These are phyloP conservation scores for Dentipellis fragilis DNA, from an alignment of 768 basidiomycete genomes.

Conservation along the genomic window DNA sequence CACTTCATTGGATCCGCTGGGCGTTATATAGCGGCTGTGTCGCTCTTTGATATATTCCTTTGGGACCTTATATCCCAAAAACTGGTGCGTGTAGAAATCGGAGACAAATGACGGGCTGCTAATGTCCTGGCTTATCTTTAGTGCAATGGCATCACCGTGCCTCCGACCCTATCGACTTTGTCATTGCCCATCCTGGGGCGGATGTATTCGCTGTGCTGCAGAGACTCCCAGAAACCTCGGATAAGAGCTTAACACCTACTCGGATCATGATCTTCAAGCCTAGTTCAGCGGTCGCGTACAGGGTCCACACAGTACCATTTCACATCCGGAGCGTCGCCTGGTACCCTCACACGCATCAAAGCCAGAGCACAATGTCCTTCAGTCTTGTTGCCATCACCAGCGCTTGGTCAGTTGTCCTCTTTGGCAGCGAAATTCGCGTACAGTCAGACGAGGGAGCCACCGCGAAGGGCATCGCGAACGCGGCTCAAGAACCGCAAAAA, in stretches of 20 bases:
- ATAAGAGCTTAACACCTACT: slow-evolving; percentile 24
- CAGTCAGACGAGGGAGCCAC: slow-evolving; percentile 33
- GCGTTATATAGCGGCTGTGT: slow-evolving; percentile 55
- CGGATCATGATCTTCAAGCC: slow-evolving; percentile 39
- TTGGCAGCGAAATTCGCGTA: slow-evolving; percentile 48
- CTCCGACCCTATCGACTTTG: slow-evolving; percentile 25
- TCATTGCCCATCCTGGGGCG: slow-evolving; percentile 47
- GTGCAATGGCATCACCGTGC: slow-evolving; percentile 50
- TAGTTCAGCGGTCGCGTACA: slow-evolving; percentile 33
- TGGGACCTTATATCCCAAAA: slow-evolving; percentile 63
- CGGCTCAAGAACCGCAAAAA: slow-evolving; percentile 21
- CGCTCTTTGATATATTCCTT: slow-evolving; percentile 40
- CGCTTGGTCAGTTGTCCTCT: slow-evolving; percentile 51
- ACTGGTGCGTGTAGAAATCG: slow-evolving; percentile 27
- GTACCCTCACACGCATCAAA: slow-evolving; percentile 23
- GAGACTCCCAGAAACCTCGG: slow-evolving; percentile 15
- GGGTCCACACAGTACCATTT: slow-evolving; percentile 47
- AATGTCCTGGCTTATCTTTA: slow-evolving; percentile 18
- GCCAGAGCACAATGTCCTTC: slow-evolving; percentile 27
- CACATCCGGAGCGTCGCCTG: slow-evolving; percentile 39
- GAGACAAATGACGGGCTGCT: background rate
- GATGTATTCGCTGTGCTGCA: slow-evolving; percentile 55
- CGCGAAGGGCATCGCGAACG: slow-evolving; percentile 27
- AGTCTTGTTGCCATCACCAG: slow-evolving; percentile 63
- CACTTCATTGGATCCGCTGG: slow-evolving; percentile 65